A percentile compares a stretch with the other conserved stretches of the same genome.
These are phyloP conservation scores for Claviceps spartinae DNA, from an alignment of 2,329 filamentous ascomycete genomes.

Conservation along the genomic window DNA sequence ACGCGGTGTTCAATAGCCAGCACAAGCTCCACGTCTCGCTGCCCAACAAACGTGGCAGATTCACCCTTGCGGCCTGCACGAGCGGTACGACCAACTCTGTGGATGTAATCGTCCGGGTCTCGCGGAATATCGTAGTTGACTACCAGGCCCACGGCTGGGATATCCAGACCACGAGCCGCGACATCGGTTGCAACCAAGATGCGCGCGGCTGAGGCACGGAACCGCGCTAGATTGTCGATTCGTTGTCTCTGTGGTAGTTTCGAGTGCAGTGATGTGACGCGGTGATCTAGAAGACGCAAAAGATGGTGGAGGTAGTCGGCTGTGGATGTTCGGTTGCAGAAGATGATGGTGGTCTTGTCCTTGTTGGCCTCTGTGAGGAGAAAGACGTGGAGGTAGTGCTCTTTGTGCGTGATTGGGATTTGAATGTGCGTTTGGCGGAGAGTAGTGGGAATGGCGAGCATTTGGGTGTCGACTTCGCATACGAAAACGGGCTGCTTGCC, in stretches of 20 bases:
- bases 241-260: conserved; percentile 73
- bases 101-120: conserved; percentile 96
- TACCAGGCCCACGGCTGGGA: conserved; percentile 79
- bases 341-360: conserved; percentile 72
- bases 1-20: conserved; percentile 79
- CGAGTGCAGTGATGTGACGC: conserved; percentile 84
- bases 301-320: conserved; percentile 83
- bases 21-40: conserved; percentile 84
- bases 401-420: conserved; percentile 80
- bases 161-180: conserved; percentile 85
- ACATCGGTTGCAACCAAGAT: conserved; percentile 93
- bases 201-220: conserved; percentile 76
- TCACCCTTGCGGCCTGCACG: conserved; percentile 77
- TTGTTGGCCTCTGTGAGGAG: conserved; percentile 65
- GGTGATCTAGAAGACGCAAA: conserved; percentile 71
- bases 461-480: conserved; percentile 70
- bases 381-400: conserved; percentile 86
- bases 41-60: conserved; percentile 77
- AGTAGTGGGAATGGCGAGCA: conserved; percentile 64
- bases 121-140: conserved; percentile 92
- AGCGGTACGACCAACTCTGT: conserved; percentile 88
- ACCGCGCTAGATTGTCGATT: conserved; percentile 76
- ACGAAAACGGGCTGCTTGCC: conserved; percentile 71
- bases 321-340: conserved; percentile 83
- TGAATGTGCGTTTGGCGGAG: conserved; percentile 77